Percentiles rank a stretch among this genome's conserved stretches.
phyloP scores from a whole-genome alignment of 441 rosid genomes.

The Croton setiger region DNA sequence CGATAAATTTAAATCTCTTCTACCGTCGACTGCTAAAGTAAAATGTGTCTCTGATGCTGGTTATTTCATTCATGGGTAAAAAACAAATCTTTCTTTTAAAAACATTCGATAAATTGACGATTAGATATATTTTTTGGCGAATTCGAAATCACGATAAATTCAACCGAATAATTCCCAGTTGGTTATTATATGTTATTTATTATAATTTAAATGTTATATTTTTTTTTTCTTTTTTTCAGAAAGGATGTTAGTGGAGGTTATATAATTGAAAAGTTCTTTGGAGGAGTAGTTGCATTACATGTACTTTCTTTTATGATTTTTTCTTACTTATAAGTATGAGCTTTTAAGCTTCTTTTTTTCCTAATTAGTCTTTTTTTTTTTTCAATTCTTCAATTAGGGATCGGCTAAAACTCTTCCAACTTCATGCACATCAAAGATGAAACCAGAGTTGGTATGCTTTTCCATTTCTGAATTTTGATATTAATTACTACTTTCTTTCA shows the following conservation, averaged over 20 bases:
- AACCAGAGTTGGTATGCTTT: constrained; percentile 53
- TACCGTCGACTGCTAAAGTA: constrained; percentile 68
- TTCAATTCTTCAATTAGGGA: too few relatives aligned
- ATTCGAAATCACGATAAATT: too few relatives aligned
- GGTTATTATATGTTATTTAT: too few relatives aligned
- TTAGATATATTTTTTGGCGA: too few relatives aligned
- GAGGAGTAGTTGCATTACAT: constrained; percentile 66
- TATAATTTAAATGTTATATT: too few relatives aligned
- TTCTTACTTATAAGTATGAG: not conserved
- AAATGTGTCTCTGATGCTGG: constrained; percentile 98
- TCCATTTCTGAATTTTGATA: not conserved
- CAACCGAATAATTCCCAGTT: too few relatives aligned
- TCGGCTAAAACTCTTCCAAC: constrained; percentile 68
- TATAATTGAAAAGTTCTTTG: constrained; percentile 51
- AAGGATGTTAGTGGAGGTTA: constrained; percentile 71
- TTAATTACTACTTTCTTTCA: too few relatives aligned
- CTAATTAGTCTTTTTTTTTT: constrained; percentile 1
- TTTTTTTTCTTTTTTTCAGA: constrained; percentile 34
- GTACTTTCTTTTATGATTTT: constrained; percentile 34
- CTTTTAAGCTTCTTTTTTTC: not conserved
- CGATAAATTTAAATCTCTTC: constrained; percentile 69
- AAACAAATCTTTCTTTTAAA: too few relatives aligned
- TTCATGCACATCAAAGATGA: constrained; percentile 69
- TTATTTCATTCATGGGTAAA: constrained; percentile 84
- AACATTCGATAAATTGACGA: constrained; percentile 5